Conservation (phyloP, 495 filamentous ascomycete genomes). For the Xylaria telfairii region DNA sequence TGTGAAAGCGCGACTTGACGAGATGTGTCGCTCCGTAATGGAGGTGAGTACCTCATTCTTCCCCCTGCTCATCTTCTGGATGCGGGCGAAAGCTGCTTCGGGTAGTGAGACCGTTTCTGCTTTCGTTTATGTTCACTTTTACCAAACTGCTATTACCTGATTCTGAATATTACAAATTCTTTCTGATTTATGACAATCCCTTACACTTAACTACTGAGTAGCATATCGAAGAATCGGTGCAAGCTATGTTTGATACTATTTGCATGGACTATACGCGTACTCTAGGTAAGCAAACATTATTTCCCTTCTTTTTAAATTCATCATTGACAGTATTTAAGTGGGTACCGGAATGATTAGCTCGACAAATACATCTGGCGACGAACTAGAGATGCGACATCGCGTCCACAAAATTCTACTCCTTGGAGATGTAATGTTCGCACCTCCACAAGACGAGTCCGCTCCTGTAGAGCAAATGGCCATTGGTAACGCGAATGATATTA, state of each 20-base stretch:
- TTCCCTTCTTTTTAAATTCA: neutral
- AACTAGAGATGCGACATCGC: neutral
- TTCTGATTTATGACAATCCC: neutral
- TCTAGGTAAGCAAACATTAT: conserved; percentile 3
- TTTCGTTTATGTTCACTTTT: conserved; percentile 1
- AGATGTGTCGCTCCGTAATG: conserved; percentile 39
- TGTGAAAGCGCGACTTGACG: conserved; percentile 48
- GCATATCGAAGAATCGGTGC: neutral
- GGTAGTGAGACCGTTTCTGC: neutral
- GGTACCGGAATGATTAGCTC: neutral
- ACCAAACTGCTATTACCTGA: neutral
- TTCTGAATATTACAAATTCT: neutral
- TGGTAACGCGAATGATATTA: neutral
- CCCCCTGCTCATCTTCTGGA: neutral
- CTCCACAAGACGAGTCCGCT: neutral
- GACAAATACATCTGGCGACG: neutral
- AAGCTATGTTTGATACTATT: neutral
- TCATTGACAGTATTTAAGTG: conserved; percentile 7
- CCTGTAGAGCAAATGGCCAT: neutral
- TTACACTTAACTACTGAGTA: neutral
- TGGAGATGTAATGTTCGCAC: conserved; percentile 6
- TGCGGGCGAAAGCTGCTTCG: neutral
- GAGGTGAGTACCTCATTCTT: neutral
- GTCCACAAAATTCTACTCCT: neutral
- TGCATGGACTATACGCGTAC: conserved; percentile 11